These are phyloP conservation scores for Candida railenensis DNA, from an alignment of 805 yeast genomes.

Conservation along the genomic window DNA sequence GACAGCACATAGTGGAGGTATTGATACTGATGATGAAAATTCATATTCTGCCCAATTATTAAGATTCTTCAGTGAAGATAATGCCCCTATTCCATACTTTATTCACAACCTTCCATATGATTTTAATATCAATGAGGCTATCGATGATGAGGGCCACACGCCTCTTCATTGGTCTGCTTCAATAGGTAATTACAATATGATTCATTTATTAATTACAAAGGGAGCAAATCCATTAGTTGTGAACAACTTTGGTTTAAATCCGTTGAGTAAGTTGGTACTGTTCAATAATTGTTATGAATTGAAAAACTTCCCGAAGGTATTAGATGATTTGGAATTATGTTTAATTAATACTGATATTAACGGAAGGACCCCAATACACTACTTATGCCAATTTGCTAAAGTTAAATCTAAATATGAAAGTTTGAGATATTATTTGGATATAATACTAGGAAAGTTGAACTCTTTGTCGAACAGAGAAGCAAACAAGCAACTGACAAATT, in stretches of 20 bases:
- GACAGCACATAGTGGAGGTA: background rate
- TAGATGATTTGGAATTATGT: slow-evolving; percentile 74
- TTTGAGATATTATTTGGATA: slow-evolving; percentile 79
- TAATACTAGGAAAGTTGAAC: slow-evolving; percentile 69
- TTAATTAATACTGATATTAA: slow-evolving; percentile 73
- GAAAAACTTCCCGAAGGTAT: slow-evolving; percentile 74
- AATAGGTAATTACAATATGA: slow-evolving; percentile 79
- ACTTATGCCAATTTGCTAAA: slow-evolving; percentile 70
- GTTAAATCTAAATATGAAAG: slow-evolving; percentile 71
- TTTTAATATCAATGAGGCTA: slow-evolving; percentile 69
- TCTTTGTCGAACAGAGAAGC: slow-evolving; percentile 34
- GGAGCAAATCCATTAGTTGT: slow-evolving; percentile 66
- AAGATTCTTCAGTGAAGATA: slow-evolving; percentile 43
- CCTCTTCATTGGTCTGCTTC: slow-evolving; percentile 98
- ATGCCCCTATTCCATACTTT: slow-evolving; percentile 57
- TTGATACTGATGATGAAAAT: slow-evolving; percentile 43
- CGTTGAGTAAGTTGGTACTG: slow-evolving; percentile 78
- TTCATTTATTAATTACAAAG: slow-evolving; percentile 68
- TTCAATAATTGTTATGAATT: slow-evolving; percentile 87
- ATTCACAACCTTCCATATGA: slow-evolving; percentile 61
- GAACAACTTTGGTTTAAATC: slow-evolving; percentile 74
- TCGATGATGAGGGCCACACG: slow-evolving; percentile 93
- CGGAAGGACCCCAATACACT: slow-evolving; percentile 81
- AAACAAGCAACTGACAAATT: slow-evolving; percentile 21
- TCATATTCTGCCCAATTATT: slow-evolving; percentile 39